phyloP scores from a whole-genome alignment of 495 filamentous ascomycete genomes.

The Penicillium canescens region DNA sequence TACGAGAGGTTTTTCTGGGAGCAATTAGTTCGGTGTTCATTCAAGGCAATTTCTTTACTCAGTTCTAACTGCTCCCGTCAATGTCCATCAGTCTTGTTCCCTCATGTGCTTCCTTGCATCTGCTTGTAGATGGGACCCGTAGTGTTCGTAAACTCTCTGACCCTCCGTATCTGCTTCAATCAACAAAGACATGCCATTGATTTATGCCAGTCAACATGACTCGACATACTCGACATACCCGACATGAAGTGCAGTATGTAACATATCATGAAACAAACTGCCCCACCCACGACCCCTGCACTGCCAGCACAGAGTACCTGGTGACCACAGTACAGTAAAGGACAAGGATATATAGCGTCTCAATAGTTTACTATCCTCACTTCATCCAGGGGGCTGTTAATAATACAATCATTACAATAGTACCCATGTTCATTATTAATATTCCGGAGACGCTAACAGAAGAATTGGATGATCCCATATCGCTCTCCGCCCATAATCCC shows the following conservation, averaged over 20 bases:
- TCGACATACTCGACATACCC: not conserved
- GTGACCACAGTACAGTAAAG: constrained; percentile 2
- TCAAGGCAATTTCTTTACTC: constrained; percentile 33
- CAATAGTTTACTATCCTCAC: not conserved
- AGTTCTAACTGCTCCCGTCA: constrained; percentile 31
- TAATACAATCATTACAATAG: not conserved
- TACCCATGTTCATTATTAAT: no score
- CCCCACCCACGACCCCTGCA: not conserved
- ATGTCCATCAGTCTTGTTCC: constrained; percentile 36
- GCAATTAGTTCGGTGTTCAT: constrained; percentile 36
- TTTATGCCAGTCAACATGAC: no score
- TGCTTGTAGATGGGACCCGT: constrained; percentile 17
- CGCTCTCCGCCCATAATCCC: not conserved
- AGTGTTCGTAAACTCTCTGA: not conserved
- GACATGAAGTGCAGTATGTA: not conserved
- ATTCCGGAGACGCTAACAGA: no score
- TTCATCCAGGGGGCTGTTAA: not conserved
- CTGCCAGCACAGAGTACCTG: constrained; percentile 4
- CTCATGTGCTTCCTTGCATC: constrained; percentile 24
- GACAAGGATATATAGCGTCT: not conserved
- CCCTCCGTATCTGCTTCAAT: not conserved
- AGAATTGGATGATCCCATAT: no score
- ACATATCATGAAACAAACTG: not conserved
- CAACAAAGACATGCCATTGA: not conserved
- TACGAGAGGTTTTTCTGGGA: constrained; percentile 20